Evolutionary conservation across 352 stramenopile species (phyloP).

Genomic region (Pseudoperonospora humuli): DNA sequence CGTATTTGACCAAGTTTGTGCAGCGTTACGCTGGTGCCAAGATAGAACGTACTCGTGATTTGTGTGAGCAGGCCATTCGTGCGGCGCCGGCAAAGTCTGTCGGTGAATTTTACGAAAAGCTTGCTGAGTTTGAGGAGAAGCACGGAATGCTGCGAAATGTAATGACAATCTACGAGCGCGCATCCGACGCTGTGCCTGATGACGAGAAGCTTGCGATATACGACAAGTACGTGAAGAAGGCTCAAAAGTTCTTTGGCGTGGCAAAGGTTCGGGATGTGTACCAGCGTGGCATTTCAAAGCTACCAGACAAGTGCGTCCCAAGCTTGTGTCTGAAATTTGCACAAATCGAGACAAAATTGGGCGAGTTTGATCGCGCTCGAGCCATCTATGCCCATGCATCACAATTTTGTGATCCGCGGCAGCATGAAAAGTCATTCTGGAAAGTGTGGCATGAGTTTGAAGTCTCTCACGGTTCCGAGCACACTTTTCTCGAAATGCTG

Average conservation of each 20-base stretch:
- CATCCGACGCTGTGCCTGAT: conserved; percentile 79
- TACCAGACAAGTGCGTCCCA: conserved; percentile 88
- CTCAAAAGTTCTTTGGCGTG: conserved; percentile 94
- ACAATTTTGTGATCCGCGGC: conserved; percentile 96
- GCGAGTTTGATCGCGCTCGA: conserved; percentile 95
- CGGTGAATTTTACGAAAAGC: conserved; percentile 71
- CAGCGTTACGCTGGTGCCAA: conserved; percentile 93
- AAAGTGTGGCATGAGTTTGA: conserved; percentile 94
- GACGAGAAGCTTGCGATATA: conserved; percentile 92
- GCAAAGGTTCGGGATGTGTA: conserved; percentile 96
- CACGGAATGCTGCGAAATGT: conserved; percentile 94
- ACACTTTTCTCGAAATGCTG: conserved; percentile 99
- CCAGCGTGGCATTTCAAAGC: conserved; percentile 89
- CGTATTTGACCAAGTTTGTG: conserved; percentile 94
- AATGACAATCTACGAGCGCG: conserved; percentile 93
- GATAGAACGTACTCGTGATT: conserved; percentile 93
- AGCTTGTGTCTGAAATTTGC: conserved; percentile 95
- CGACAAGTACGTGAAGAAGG: conserved; percentile 91
- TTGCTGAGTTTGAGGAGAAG: conserved; percentile 95
- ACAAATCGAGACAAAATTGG: conserved; percentile 93
- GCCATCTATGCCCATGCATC: conserved; percentile 93
- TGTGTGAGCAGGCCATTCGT: conserved; percentile 93
- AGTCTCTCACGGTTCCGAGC: conserved; percentile 93
- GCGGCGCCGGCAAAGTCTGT: conserved; percentile 84
- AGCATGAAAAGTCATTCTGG: conserved; percentile 93